Conservation (phyloP, 352 stramenopile species). For the Thraustochytrium striatum region DNA sequence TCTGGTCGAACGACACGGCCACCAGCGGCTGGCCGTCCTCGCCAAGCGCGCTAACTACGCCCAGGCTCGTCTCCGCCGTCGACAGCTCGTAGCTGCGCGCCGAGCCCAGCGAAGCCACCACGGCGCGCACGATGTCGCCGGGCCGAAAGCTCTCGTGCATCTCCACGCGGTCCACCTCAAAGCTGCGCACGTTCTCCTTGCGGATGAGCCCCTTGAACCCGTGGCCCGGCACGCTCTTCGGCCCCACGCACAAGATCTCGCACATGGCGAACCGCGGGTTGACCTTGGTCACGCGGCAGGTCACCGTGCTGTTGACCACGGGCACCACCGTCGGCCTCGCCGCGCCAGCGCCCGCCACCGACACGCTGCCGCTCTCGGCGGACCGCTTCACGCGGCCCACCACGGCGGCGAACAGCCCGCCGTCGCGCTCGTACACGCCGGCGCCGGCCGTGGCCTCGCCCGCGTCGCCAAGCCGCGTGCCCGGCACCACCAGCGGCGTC, state of each 20-base stretch:
- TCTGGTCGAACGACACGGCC: constrained; percentile 55
- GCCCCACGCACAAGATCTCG: constrained; percentile 17
- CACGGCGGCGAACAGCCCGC: background rate
- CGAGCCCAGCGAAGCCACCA: constrained; percentile 56
- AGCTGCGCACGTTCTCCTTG: constrained; percentile 56
- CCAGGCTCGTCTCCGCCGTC: constrained; percentile 55
- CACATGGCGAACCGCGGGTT: constrained; percentile 26
- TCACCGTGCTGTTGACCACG: constrained; percentile 13
- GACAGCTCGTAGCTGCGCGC: constrained; percentile 56
- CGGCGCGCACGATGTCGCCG: constrained; percentile 56
- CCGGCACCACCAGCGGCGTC: constrained; percentile 7
- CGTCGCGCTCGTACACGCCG: background rate
- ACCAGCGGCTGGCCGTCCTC: constrained; percentile 53
- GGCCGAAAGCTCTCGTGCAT: constrained; percentile 55
- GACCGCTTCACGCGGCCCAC: background rate
- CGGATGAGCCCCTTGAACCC: constrained; percentile 53
- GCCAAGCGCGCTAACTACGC: constrained; percentile 54
- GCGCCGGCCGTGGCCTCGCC: background rate
- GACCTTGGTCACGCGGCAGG: constrained; percentile 31
- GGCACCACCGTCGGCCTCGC: constrained; percentile 10
- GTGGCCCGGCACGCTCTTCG: background rate
- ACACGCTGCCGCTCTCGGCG: background rate
- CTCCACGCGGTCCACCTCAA: constrained; percentile 56
- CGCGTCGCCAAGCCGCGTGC: background rate
- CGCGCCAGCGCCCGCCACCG: background rate